phyloP scores from a whole-genome alignment of 495 filamentous ascomycete species.

The Hyphodiscus hymeniophilus region DNA sequence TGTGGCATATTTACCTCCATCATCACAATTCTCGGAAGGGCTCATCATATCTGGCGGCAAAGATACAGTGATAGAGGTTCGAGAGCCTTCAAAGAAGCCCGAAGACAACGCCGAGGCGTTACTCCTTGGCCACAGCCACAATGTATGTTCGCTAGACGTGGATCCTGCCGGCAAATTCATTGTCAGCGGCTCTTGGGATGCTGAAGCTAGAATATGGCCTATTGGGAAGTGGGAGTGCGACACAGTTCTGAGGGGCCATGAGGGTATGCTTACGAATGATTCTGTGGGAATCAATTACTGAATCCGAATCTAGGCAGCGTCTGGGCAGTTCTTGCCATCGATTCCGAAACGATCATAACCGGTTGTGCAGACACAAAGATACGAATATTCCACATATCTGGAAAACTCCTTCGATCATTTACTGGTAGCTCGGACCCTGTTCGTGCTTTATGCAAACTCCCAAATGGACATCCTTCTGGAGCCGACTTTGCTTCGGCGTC shows the following conservation, averaged over 20 bases:
- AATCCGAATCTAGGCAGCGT: too few species aligned
- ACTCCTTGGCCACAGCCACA: constrained; percentile 76
- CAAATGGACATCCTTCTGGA: constrained; percentile 64
- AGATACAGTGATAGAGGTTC: constrained; percentile 88
- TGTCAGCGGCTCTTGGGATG: constrained; percentile 95
- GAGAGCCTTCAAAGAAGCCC: constrained; percentile 50
- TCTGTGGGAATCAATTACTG: too few species aligned
- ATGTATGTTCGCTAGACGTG: constrained; percentile 81
- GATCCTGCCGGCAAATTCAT: constrained; percentile 60
- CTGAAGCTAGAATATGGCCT: constrained; percentile 69
- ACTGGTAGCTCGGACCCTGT: constrained; percentile 71
- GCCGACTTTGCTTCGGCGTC: constrained; percentile 84
- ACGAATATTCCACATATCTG: constrained; percentile 64
- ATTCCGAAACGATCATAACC: constrained; percentile 73
- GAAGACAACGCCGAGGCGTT: constrained; percentile 76
- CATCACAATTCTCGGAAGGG: constrained; percentile 63
- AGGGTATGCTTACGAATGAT: too few species aligned
- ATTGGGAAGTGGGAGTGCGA: constrained; percentile 69
- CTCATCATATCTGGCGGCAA: constrained; percentile 80
- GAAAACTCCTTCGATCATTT: constrained; percentile 57
- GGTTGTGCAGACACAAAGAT: constrained; percentile 89
- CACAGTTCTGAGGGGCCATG: constrained; percentile 64
- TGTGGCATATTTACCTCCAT: constrained; percentile 67
- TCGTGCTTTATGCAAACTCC: constrained; percentile 75
- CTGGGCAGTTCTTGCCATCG: constrained; percentile 84